Conservation (phyloP, 345 rosid genomes). For the Syzygium grande region DNA sequence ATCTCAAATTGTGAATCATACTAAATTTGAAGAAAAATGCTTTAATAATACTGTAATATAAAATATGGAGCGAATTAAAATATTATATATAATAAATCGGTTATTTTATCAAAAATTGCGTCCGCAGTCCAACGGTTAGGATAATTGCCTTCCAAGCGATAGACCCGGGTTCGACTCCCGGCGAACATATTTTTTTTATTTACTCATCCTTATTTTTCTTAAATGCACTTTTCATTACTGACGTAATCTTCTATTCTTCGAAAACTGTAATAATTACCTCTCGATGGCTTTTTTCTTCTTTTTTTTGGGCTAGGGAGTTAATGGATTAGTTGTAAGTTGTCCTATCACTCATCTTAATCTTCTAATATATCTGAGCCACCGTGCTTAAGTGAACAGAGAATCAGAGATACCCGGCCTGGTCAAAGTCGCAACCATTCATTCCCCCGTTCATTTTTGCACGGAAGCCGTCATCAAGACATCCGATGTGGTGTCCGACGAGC, state of each 20-base stretch:
- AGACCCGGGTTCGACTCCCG: slow-evolving; percentile 95
- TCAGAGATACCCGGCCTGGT: neutral
- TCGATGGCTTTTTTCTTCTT: neutral
- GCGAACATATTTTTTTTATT: slow-evolving; percentile 38
- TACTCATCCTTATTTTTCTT: neutral
- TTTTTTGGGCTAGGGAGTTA: too few species aligned
- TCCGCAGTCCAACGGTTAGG: slow-evolving; percentile 92
- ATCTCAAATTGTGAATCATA: neutral
- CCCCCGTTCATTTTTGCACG: neutral
- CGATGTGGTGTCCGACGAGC: neutral
- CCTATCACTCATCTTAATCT: neutral
- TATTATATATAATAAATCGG: neutral
- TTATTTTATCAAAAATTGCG: neutral
- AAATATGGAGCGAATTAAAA: too few species aligned
- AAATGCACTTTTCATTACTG: too few species aligned
- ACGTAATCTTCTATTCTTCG: too few species aligned
- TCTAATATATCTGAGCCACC: too few species aligned
- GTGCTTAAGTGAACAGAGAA: neutral
- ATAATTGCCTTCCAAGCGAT: slow-evolving; percentile 89
- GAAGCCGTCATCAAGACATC: neutral
- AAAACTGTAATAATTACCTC: neutral
- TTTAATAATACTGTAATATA: neutral
- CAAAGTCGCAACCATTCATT: neutral
- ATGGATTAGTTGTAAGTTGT: neutral
- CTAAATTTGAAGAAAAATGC: neutral